Evolutionary conservation across 345 rosid species (phyloP).

Genomic region (Populus davidiana): DNA sequence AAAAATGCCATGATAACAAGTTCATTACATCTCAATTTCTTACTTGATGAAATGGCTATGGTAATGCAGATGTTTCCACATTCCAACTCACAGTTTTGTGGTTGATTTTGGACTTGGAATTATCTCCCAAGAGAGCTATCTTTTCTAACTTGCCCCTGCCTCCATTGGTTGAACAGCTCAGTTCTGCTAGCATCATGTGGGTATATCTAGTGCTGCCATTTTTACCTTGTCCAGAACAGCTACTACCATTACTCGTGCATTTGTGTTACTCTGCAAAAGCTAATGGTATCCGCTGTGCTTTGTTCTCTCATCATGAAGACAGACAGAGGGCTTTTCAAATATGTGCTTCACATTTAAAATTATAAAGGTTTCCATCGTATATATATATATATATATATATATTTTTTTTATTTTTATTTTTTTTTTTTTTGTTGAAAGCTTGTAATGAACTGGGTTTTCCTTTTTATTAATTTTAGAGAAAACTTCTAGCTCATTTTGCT

Average conservation of each 20-base stretch:
- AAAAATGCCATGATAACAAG: neutral
- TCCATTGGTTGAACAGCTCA: neutral
- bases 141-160: neutral
- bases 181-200: too few species aligned
- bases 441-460: neutral
- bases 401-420: too few species aligned
- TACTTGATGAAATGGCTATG: neutral
- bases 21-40: neutral
- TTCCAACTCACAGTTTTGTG: neutral
- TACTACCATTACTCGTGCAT: too few species aligned
- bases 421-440: neutral
- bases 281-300: neutral
- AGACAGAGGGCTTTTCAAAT: neutral
- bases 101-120: neutral
- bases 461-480: neutral
- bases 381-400: too few species aligned
- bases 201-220: too few species aligned
- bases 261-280: neutral
- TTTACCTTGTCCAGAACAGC: too few species aligned
- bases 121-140: neutral
- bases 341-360: neutral
- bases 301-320: neutral
- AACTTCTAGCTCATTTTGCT: neutral
- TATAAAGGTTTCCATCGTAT: neutral
- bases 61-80: neutral